Percentiles rank a stretch among this genome's conserved stretches.
Evolutionary conservation across 768 basidiomycete genomes (phyloP).

Genomic region (Austroboletus eburneus): DNA sequence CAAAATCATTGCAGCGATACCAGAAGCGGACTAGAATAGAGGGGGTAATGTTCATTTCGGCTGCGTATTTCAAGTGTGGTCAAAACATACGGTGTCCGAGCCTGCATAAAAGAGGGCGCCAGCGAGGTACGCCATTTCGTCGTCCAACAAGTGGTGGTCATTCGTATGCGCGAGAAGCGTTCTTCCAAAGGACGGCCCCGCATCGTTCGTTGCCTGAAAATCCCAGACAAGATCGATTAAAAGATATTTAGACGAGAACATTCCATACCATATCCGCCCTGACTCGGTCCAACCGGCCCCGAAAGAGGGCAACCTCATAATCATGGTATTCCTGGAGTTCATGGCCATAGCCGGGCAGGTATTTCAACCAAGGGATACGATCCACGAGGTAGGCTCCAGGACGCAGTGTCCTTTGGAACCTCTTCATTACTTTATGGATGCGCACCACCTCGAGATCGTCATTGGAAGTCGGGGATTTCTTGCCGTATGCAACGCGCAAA

Average conservation of each 20-base stretch:
- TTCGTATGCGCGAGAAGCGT: slow-evolving; percentile 48
- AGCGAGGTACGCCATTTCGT: slow-evolving; percentile 54
- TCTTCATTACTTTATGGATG: slow-evolving; percentile 16
- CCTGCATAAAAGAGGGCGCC: slow-evolving; percentile 62
- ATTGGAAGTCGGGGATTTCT: slow-evolving; percentile 17
- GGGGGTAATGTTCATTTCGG: no score
- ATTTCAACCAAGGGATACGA: slow-evolving; percentile 30
- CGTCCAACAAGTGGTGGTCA: slow-evolving; percentile 45
- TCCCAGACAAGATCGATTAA: background rate
- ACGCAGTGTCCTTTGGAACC: slow-evolving; percentile 29
- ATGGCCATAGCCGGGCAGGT: slow-evolving; percentile 53
- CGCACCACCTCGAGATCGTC: slow-evolving; percentile 12
- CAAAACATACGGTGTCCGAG: slow-evolving; percentile 41
- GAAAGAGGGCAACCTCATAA: slow-evolving; percentile 49
- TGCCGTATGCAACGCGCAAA: slow-evolving; percentile 25
- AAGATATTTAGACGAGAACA: no score
- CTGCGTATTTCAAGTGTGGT: no score
- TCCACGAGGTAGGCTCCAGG: slow-evolving; percentile 33
- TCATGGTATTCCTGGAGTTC: slow-evolving; percentile 49
- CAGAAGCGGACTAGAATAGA: slow-evolving; percentile 41
- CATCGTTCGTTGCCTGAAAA: slow-evolving; percentile 7
- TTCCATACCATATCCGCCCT: slow-evolving; percentile 3
- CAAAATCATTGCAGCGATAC: slow-evolving; percentile 45
- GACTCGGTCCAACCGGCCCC: slow-evolving; percentile 34
- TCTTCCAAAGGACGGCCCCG: slow-evolving; percentile 39